A percentile compares a stretch with the other conserved stretches of the same genome.
These are phyloP conservation scores for Fraxinus baroniana DNA, from an alignment of 305 asterid genomes.

Conservation along the genomic window DNA sequence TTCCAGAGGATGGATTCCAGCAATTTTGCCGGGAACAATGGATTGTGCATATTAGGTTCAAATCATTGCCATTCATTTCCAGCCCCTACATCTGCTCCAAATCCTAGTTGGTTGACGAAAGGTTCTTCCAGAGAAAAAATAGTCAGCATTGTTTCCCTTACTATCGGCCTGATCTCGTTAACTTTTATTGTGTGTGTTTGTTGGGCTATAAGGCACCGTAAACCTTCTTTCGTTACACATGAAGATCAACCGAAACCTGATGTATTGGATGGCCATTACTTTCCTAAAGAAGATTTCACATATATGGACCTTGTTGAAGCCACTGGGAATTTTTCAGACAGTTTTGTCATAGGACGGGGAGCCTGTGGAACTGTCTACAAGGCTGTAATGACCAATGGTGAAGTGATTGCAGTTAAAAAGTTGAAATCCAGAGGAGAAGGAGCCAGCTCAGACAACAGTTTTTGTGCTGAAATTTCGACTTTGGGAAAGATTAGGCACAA, in stretches of 20 bases:
- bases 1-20: slow-evolving; percentile 70
- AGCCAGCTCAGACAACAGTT: slow-evolving; percentile 60
- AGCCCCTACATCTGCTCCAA: slow-evolving; percentile 26
- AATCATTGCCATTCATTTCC: slow-evolving; percentile 40
- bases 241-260: slow-evolving; percentile 46
- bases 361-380: slow-evolving; percentile 88
- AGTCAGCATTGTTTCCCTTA: slow-evolving; percentile 53
- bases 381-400: slow-evolving; percentile 66
- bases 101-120: slow-evolving; percentile 44
- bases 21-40: slow-evolving; percentile 68
- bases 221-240: slow-evolving; percentile 35
- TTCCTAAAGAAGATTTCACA: slow-evolving; percentile 63
- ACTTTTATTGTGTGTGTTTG: slow-evolving; percentile 53
- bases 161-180: slow-evolving; percentile 54
- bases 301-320: slow-evolving; percentile 81
- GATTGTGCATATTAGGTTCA: slow-evolving; percentile 41
- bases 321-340: slow-evolving; percentile 63
- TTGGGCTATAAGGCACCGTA: slow-evolving; percentile 49
- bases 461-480: slow-evolving; percentile 79
- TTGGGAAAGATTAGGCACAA: slow-evolving; percentile 78
- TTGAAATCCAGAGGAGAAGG: slow-evolving; percentile 60
- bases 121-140: slow-evolving; percentile 53
- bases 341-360: slow-evolving; percentile 61
- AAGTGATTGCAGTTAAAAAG: slow-evolving; percentile 72
- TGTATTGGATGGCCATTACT: slow-evolving; percentile 56